phyloP scores from a whole-genome alignment of 331 rosid species.

The Quercus lobata region DNA sequence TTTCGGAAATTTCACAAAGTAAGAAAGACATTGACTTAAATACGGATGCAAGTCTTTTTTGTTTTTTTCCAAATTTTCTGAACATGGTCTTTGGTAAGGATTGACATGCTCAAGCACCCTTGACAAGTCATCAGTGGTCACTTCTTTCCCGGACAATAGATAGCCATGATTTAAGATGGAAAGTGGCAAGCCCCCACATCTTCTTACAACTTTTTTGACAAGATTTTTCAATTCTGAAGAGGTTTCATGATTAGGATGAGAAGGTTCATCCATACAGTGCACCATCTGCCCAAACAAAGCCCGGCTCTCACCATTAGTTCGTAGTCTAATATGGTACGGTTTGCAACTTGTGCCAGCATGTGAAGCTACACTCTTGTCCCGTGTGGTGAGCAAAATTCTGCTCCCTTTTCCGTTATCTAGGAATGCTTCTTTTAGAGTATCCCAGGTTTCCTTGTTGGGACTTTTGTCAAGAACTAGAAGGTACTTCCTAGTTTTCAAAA shows the following conservation, averaged over 20 bases:
- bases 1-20: slow-evolving; percentile 20
- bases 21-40: slow-evolving; percentile 9
- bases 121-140: neutral
- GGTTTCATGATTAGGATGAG: too few species aligned
- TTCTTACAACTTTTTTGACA: slow-evolving; percentile 17
- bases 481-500: neutral
- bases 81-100: neutral
- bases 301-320: slow-evolving; percentile 30
- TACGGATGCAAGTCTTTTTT: too few species aligned
- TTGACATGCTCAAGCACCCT: neutral
- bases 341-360: neutral
- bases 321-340: slow-evolving; percentile 2
- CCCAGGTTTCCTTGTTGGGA: neutral
- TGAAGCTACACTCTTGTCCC: slow-evolving; percentile 6
- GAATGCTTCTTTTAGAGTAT: neutral
- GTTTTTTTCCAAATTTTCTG: neutral
- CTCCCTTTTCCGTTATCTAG: neutral
- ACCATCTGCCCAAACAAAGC: slow-evolving; percentile 20
- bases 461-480: slow-evolving; percentile 8
- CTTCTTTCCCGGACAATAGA: slow-evolving; percentile 5
- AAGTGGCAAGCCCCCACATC: slow-evolving; percentile 34
- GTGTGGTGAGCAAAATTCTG: slow-evolving; percentile 29
- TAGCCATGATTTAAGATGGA: slow-evolving; percentile 21
- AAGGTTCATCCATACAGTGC: neutral
- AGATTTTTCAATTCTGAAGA: slow-evolving; percentile 1